Conservation (phyloP, 2,329 filamentous ascomycete species). For the Aspergillus aculeatinus region DNA sequence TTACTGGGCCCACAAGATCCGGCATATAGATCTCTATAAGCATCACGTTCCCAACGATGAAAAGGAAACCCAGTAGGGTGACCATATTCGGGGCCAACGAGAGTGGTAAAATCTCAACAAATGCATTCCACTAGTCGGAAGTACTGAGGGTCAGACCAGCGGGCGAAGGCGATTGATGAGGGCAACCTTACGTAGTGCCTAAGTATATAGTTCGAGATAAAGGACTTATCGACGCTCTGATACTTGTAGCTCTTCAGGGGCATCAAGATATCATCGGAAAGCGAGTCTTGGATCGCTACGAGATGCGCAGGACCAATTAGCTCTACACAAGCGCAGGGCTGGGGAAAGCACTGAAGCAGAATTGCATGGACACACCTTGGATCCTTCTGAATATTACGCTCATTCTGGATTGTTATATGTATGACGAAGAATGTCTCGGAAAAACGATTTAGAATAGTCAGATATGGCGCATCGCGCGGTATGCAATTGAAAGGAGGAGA, state of each 20-base stretch:
- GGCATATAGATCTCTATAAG: conserved; percentile 78
- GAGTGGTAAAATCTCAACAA: conserved; percentile 85
- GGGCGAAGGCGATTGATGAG: conserved; percentile 1
- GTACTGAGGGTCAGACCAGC: conserved; percentile 10
- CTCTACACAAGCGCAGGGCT: background rate
- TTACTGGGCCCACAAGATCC: conserved; percentile 83
- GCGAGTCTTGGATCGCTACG: conserved; percentile 51
- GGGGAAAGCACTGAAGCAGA: background rate
- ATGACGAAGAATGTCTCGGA: background rate
- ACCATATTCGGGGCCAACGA: conserved; percentile 99
- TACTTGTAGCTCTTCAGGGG: conserved; percentile 97
- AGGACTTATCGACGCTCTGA: conserved; percentile 93
- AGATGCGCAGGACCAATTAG: conserved; percentile 2
- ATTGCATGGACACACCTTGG: conserved; percentile 31
- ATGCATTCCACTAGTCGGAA: conserved; percentile 83
- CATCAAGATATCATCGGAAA: conserved; percentile 85
- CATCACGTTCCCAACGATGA: conserved; percentile 81
- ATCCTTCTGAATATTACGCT: conserved; percentile 34
- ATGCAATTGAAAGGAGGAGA: conserved; percentile 5
- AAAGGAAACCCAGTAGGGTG: conserved; percentile 90
- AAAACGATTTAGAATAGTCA: background rate
- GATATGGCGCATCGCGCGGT: conserved; percentile 16
- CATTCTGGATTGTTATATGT: conserved; percentile 24
- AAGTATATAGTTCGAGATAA: conserved; percentile 88
- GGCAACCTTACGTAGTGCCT: conserved; percentile 79